Evolutionary conservation across 108 stramenopile species (phyloP).

Genomic region (Cyclotella sp.): DNA sequence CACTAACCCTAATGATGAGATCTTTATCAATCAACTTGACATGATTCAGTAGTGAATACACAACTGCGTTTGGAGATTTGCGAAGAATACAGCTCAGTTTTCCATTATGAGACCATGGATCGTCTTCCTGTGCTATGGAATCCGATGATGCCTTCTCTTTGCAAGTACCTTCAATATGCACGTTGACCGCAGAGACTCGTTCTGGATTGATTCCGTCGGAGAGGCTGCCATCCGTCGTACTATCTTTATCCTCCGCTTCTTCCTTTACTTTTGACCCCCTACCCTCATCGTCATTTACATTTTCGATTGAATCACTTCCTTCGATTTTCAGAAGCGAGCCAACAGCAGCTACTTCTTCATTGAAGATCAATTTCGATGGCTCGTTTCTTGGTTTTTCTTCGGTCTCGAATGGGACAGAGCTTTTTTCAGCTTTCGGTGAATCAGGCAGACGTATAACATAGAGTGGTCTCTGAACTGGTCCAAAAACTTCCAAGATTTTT

Average conservation of each 20-base stretch:
- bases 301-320: too few relatives aligned
- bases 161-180: background rate
- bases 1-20: slow-evolving; percentile 60
- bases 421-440: slow-evolving; percentile 12
- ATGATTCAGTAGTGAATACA: slow-evolving; percentile 70
- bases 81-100: slow-evolving; percentile 57
- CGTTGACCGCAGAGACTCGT: background rate
- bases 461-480: slow-evolving; percentile 81
- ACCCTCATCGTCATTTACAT: too few relatives aligned
- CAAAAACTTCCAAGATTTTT: slow-evolving; percentile 86
- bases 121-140: slow-evolving; percentile 19
- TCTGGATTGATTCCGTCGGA: background rate
- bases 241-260: background rate
- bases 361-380: background rate
- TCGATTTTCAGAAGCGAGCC: too few relatives aligned
- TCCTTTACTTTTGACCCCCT: too few relatives aligned
- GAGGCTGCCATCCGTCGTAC: background rate
- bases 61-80: slow-evolving; percentile 34
- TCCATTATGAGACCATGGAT: slow-evolving; percentile 73
- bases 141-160: background rate
- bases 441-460: slow-evolving; percentile 78
- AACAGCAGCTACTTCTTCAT: background rate
- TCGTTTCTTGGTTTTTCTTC: background rate
- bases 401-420: background rate
- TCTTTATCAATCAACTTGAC: slow-evolving; percentile 73